Evolutionary conservation across 2,329 filamentous ascomycete genomes (phyloP).

Genomic region (Penicillium freii): DNA sequence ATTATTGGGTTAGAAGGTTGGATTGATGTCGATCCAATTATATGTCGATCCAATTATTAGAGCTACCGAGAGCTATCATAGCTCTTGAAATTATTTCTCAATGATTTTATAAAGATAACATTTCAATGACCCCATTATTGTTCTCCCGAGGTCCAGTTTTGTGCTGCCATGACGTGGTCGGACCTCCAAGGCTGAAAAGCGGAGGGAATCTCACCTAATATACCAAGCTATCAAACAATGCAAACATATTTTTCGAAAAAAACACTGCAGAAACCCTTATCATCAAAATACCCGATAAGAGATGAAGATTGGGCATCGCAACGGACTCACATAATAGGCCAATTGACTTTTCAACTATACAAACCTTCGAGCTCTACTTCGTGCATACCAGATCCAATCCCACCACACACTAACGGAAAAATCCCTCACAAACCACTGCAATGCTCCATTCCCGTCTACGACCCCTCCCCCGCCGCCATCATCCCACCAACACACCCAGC

Average conservation of each 20-base stretch:
- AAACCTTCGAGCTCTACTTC: not conserved
- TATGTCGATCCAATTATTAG: not conserved
- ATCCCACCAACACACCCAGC: constrained; percentile 7
- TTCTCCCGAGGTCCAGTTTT: not conserved
- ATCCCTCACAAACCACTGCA: not conserved
- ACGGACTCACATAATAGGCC: not conserved
- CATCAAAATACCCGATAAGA: not conserved
- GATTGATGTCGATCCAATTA: not conserved
- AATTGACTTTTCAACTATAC: not conserved
- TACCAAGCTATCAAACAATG: constrained; percentile 6
- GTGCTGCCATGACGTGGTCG: constrained; percentile 3
- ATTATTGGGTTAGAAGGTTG: not conserved
- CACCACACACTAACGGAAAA: not conserved
- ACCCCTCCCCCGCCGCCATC: constrained; percentile 28
- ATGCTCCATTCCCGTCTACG: constrained; percentile 36
- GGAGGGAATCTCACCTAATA: not conserved
- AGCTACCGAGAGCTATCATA: not conserved
- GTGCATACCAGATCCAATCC: not conserved
- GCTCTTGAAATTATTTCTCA: not conserved
- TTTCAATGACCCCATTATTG: not conserved
- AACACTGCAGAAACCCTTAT: not conserved
- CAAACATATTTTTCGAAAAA: not conserved
- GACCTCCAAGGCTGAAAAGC: constrained; percentile 5
- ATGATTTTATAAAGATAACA: not conserved
- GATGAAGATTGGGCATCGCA: not conserved